Evolutionary conservation across 2,329 filamentous ascomycete genomes (phyloP), one percentile per base, ranked within the genome.

Genomic region (Shiraia sp.): DNA sequence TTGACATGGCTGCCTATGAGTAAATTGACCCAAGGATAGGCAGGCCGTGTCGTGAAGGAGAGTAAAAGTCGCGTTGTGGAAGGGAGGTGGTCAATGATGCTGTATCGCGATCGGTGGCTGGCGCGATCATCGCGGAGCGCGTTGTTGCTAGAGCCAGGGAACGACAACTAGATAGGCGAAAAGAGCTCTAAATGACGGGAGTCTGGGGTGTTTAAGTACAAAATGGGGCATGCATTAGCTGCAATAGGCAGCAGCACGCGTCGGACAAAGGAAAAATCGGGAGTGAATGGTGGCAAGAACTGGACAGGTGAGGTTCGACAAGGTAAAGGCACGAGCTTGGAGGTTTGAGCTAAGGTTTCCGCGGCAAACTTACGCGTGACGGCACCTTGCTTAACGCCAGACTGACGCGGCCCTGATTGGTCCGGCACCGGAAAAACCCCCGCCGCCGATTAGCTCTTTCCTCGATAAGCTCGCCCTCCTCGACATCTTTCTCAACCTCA

Each of bases 41-140:
- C 42, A 45, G 36, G 48, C 43, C 51, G 49, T 44, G 53, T 43
- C 30, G 56, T 48, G 47, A 38, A 52, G 49, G 36, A 22, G 36
- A 29, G 37, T 40, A 32, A 44, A 44, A 24, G 54, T 46, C 45
- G 53, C 36, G 41, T 44, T 49, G 46, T 49, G 37, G 46, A 57
- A 55, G 52, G 45, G 49, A 45, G 33, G 51, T 56, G 51, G 53
- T 63, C 52, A 59, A 53, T 57, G 54, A 44, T 49, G 33, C 27
- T 36, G 41, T 49, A 57, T 55, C 50, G 57, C 55, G 59, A 60
- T 58, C 45, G 57, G 61, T 65, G 63, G 65, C 56, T 68, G 65
- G 63, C 58, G 52, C 49, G 52, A 54, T 60, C 62, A 66, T 68
- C 58, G 61, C 63, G 55, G 47, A 61, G 38, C 65, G 63, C 65